Evolutionary conservation across 75 land plant species (phyloP).

Genomic region (Picea sitchensis): DNA sequence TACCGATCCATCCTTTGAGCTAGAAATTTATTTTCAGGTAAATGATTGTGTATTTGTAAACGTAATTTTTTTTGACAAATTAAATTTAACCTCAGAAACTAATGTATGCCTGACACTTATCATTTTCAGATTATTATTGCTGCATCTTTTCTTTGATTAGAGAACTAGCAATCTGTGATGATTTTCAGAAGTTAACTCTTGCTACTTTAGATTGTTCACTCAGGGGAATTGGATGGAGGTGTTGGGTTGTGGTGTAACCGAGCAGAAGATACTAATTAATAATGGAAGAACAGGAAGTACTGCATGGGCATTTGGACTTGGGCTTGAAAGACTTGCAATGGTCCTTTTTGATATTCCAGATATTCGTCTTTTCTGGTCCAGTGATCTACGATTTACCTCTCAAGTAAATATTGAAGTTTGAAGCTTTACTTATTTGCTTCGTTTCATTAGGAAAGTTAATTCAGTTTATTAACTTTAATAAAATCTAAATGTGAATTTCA

Average conservation of each 20-base stretch:
- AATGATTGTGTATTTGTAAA: neutral
- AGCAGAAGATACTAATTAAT: slow-evolving; percentile 72
- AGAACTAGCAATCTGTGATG: neutral
- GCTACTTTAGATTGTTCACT: slow-evolving; percentile 8
- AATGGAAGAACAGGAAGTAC: slow-evolving; percentile 62
- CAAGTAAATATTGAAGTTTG: slow-evolving; percentile 38
- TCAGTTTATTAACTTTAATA: too few species aligned
- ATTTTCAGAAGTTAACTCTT: slow-evolving; percentile 9
- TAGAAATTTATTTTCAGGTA: slow-evolving; percentile 93
- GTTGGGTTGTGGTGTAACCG: slow-evolving; percentile 94
- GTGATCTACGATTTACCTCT: slow-evolving; percentile 79
- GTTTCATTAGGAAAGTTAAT: too few species aligned
- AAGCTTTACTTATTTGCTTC: neutral
- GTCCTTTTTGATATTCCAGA: slow-evolving; percentile 97
- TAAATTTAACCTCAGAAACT: neutral
- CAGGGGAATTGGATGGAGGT: slow-evolving; percentile 99
- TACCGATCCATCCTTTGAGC: slow-evolving; percentile 92
- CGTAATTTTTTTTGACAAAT: neutral
- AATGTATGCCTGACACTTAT: neutral
- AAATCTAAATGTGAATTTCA: too few species aligned
- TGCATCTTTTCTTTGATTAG: neutral
- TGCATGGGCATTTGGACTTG: slow-evolving; percentile 99
- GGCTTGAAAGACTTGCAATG: slow-evolving; percentile 90
- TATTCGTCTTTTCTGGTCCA: slow-evolving; percentile 93
- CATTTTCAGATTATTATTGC: neutral